A percentile compares a stretch with the other conserved stretches of the same genome.
phyloP scores from a whole-genome alignment of 257 asterid species.

The Gentiana macrophylla region DNA sequence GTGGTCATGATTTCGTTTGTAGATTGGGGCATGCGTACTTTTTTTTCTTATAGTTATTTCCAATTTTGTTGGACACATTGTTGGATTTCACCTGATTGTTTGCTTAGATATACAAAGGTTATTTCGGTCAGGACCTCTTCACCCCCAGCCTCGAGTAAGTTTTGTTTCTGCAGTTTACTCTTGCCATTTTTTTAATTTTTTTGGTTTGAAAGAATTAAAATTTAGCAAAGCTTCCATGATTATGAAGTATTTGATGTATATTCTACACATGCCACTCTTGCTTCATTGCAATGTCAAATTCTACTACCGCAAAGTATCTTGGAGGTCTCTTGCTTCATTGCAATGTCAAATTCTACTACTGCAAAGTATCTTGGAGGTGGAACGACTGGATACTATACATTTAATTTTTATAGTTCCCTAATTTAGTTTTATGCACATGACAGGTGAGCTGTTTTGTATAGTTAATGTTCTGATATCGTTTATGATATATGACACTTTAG shows the following conservation, averaged over 20 bases:
- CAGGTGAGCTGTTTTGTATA: too few species aligned
- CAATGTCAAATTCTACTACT: too few species aligned
- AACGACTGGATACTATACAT: too few species aligned
- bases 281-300: too few species aligned
- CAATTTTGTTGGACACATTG: constrained; percentile 16
- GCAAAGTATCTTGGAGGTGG: too few species aligned
- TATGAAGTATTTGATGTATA: neutral
- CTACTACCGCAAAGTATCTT: too few species aligned
- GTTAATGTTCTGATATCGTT: neutral
- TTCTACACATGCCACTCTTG: too few species aligned
- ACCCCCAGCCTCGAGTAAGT: constrained; percentile 89
- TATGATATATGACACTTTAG: neutral
- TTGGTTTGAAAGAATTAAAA: neutral
- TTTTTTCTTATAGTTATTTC: neutral
- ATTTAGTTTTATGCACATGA: too few species aligned
- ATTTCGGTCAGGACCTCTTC: constrained; percentile 79
- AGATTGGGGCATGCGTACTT: too few species aligned
- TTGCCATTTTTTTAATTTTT: neutral
- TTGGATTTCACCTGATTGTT: constrained; percentile 29
- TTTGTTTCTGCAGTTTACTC: constrained; percentile 1
- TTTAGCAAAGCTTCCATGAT: too few species aligned
- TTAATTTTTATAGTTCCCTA: too few species aligned
- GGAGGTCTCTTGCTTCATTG: too few species aligned
- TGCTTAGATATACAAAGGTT: constrained; percentile 70
- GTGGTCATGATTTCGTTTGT: neutral